Evolutionary conservation across 495 filamentous ascomycete genomes (phyloP).

Genomic region (Penicillium ochrochloron): DNA sequence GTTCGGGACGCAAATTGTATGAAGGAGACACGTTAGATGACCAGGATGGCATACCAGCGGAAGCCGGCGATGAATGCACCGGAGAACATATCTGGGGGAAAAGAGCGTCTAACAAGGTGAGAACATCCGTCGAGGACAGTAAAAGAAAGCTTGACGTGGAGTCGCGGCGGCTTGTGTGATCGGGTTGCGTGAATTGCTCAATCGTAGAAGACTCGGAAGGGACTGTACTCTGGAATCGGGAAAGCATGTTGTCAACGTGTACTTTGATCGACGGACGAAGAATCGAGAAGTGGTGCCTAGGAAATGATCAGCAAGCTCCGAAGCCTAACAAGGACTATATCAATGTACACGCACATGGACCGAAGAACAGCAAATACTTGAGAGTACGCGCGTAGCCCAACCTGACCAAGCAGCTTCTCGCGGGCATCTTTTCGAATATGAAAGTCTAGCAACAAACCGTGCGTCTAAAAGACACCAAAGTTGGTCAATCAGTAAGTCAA

Average conservation of each 20-base stretch:
- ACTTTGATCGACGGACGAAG: constrained; percentile 62
- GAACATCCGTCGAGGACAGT: constrained; percentile 45
- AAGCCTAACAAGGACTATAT: background rate
- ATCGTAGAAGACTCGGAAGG: constrained; percentile 6
- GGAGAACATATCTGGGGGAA: constrained; percentile 40
- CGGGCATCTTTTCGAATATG: constrained; percentile 89
- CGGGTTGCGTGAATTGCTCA: constrained; percentile 6
- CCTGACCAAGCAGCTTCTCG: constrained; percentile 83
- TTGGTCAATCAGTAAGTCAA: constrained; percentile 16
- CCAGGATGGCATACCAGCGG: constrained; percentile 21
- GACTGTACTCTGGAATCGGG: constrained; percentile 53
- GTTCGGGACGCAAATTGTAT: constrained; percentile 20
- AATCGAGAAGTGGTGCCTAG: constrained; percentile 46
- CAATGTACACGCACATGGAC: constrained; percentile 47
- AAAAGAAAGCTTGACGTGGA: constrained; percentile 43
- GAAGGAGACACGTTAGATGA: constrained; percentile 15
- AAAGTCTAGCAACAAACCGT: constrained; percentile 87
- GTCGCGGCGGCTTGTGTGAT: constrained; percentile 18
- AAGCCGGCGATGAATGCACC: constrained; percentile 33
- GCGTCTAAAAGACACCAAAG: constrained; percentile 54
- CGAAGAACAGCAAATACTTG: constrained; percentile 60
- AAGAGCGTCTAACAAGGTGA: constrained; percentile 48
- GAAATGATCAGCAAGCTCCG: constrained; percentile 3
- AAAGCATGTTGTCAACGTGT: constrained; percentile 78
- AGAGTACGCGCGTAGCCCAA: constrained; percentile 77